A percentile compares a stretch with the other conserved stretches of the same genome.
These are phyloP conservation scores for Carex scoparia DNA, from an alignment of 176 grass and related monocot species.

Conservation along the genomic window DNA sequence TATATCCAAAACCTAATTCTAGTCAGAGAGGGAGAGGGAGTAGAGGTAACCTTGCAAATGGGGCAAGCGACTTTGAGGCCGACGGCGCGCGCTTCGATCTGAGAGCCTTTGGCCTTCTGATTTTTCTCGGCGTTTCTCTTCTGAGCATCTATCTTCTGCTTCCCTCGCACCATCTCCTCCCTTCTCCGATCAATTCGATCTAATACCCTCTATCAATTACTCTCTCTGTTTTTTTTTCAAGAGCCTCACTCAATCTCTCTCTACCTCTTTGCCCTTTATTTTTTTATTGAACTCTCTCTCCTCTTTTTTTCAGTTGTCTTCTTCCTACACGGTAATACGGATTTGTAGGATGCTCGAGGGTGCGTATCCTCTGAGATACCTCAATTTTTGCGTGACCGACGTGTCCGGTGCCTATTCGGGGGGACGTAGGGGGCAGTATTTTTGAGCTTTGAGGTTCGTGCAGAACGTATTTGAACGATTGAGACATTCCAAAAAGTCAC, in stretches of 20 bases:
- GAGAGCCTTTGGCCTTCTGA: slow-evolving; percentile 88
- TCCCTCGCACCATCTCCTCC: slow-evolving; percentile 72
- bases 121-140: slow-evolving; percentile 74
- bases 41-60: slow-evolving; percentile 72
- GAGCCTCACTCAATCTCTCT: background rate
- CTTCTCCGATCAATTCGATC: slow-evolving; percentile 12
- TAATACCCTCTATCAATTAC: background rate
- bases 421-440: no score
- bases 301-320: background rate
- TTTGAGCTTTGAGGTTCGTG: no score
- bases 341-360: no score
- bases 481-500: no score
- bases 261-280: background rate
- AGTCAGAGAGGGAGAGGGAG: background rate
- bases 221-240: background rate
- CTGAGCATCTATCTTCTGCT: slow-evolving; percentile 99
- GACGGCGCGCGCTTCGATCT: slow-evolving; percentile 79
- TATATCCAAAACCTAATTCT: background rate
- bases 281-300: background rate
- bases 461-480: no score
- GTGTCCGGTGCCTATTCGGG: no score
- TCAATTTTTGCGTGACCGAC: no score
- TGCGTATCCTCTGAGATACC: no score
- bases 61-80: slow-evolving; percentile 92
- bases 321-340: background rate